These are phyloP conservation scores for Backusella psychrophila DNA, from an alignment of 192 early-diverging fungal species.

Conservation along the genomic window DNA sequence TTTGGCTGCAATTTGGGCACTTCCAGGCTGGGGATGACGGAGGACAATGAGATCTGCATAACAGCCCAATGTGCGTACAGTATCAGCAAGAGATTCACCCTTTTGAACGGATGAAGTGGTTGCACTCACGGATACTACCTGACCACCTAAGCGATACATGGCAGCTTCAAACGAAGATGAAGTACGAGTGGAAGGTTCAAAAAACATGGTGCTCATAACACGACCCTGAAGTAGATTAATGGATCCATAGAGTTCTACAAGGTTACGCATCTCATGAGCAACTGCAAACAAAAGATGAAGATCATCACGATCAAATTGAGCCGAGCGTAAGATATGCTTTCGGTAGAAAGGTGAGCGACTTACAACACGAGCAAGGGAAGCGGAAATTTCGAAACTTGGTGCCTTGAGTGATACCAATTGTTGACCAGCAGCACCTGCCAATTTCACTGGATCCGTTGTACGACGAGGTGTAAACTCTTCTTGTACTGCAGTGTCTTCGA, in stretches of 20 bases:
- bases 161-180: slow-evolving; percentile 93
- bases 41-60: slow-evolving; percentile 93
- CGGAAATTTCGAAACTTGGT: slow-evolving; percentile 29
- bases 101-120: slow-evolving; percentile 89
- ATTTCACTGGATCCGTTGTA: slow-evolving; percentile 1
- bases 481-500: slow-evolving; percentile 19
- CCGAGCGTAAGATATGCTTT: slow-evolving; percentile 89
- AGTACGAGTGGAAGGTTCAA: slow-evolving; percentile 95
- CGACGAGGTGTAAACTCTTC: slow-evolving; percentile 9
- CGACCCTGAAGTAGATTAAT: slow-evolving; percentile 87
- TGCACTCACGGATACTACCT: slow-evolving; percentile 82
- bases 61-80: slow-evolving; percentile 88
- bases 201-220: slow-evolving; percentile 94
- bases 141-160: slow-evolving; percentile 90
- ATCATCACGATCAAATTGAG: slow-evolving; percentile 91
- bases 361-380: slow-evolving; percentile 48
- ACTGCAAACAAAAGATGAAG: slow-evolving; percentile 93
- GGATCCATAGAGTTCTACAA: slow-evolving; percentile 87
- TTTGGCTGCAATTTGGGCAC: slow-evolving; percentile 79
- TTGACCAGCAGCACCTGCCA: slow-evolving; percentile 19
- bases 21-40: slow-evolving; percentile 90
- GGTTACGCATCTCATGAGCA: slow-evolving; percentile 94
- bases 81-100: slow-evolving; percentile 94
- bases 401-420: slow-evolving; percentile 15
- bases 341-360: slow-evolving; percentile 84